These are phyloP conservation scores for Emericellopsis terricola DNA, from an alignment of 495 filamentous ascomycete genomes.

Conservation along the genomic window DNA sequence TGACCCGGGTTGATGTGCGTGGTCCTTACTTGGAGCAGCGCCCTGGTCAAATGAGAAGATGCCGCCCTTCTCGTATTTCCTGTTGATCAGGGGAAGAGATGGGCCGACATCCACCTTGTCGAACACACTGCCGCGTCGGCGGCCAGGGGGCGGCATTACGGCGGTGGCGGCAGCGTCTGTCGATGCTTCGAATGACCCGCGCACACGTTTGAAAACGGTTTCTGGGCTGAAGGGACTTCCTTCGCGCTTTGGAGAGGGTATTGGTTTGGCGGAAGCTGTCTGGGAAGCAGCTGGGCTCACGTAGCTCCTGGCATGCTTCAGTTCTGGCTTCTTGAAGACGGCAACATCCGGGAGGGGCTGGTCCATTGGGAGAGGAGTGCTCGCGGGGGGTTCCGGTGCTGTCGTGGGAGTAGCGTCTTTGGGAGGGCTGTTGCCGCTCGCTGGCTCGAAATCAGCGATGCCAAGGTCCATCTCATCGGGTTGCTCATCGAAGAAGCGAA, in stretches of 20 bases:
- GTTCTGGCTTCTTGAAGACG: conserved; percentile 28
- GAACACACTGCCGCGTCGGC: conserved; percentile 21
- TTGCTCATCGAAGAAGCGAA: conserved; percentile 67
- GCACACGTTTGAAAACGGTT: conserved; percentile 32
- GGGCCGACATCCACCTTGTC: conserved; percentile 31
- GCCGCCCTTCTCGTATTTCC: conserved; percentile 32
- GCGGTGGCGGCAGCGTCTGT: conserved; percentile 5
- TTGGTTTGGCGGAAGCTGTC: no score
- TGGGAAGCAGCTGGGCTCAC: no score
- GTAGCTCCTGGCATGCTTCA: conserved; percentile 27
- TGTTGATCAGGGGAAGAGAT: conserved; percentile 23
- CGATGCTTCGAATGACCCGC: conserved; percentile 14
- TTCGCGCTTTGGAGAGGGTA: conserved; percentile 13
- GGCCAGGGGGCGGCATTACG: not conserved
- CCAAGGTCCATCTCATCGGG: conserved; percentile 19
- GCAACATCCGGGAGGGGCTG: conserved; percentile 7
- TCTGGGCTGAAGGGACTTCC: conserved; percentile 31
- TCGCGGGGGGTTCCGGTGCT: not conserved
- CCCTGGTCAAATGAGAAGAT: conserved; percentile 14
- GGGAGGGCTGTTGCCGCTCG: conserved; percentile 1
- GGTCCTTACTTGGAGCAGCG: conserved; percentile 7
- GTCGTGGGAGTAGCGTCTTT: not conserved
- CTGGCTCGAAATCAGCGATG: conserved; percentile 4
- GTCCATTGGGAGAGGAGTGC: not conserved
- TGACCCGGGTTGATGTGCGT: not conserved